phyloP scores from a whole-genome alignment of 2,329 filamentous ascomycete species.

The Fusarium tuaranense region DNA sequence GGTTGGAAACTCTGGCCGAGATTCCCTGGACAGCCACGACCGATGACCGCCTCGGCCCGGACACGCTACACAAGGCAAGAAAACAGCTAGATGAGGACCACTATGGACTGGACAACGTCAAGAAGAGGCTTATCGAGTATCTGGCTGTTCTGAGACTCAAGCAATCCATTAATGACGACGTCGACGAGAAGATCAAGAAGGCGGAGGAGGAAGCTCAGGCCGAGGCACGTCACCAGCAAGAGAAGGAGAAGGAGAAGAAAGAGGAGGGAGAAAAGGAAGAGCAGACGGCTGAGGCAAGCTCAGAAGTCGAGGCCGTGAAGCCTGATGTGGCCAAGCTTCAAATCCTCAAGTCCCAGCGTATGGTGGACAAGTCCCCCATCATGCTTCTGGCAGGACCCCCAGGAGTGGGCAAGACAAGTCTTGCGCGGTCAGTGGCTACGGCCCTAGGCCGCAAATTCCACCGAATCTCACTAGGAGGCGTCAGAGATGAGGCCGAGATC shows the following conservation, averaged over 20 bases:
- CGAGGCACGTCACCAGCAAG: conserved; percentile 35
- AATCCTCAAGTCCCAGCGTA: conserved; percentile 82
- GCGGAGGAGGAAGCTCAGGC: conserved; percentile 68
- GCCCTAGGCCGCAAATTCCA: conserved; percentile 96
- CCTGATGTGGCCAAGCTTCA: conserved; percentile 73
- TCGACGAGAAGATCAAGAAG: conserved; percentile 81
- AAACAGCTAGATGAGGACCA: conserved; percentile 96
- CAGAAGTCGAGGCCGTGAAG: conserved; percentile 45
- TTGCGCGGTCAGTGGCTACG: conserved; percentile 92
- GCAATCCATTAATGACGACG: conserved; percentile 85
- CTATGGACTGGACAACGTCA: conserved; percentile 96
- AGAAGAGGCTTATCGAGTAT: conserved; percentile 95
- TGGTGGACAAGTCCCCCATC: conserved; percentile 96
- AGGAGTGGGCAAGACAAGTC: conserved; percentile 94
- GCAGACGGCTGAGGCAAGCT: conserved; percentile 27
- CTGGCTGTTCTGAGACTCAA: conserved; percentile 96
- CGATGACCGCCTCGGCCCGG: conserved; percentile 84
- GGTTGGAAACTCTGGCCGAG: conserved; percentile 92
- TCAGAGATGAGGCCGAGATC: conserved; percentile 96
- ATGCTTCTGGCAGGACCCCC: conserved; percentile 92
- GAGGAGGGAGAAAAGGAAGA: neutral
- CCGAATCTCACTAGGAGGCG: conserved; percentile 94
- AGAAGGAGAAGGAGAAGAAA: neutral
- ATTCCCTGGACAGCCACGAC: conserved; percentile 92
- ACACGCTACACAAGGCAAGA: conserved; percentile 82